Percentiles rank a stretch among this genome's conserved stretches.
These are phyloP conservation scores for Syncephalastrum monosporum DNA, from an alignment of 371 early-diverging fungal genomes.

Conservation along the genomic window DNA sequence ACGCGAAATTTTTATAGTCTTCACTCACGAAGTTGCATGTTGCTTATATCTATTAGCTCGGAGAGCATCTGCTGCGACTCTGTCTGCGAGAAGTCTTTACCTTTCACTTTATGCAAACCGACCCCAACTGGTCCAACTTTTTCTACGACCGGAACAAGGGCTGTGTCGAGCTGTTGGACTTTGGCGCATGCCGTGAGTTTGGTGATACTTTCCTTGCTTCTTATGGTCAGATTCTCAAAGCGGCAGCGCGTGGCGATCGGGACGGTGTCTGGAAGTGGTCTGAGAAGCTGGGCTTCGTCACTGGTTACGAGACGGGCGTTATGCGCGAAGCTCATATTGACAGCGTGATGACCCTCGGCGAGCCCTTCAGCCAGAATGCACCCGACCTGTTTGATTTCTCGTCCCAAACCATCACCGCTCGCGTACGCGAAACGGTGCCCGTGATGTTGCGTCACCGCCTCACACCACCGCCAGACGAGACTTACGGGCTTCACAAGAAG, in stretches of 20 bases:
- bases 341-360: conserved; percentile 84
- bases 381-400: conserved; percentile 76
- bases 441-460: conserved; percentile 91
- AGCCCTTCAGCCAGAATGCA: conserved; percentile 72
- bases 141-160: conserved; percentile 70
- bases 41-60: conserved; percentile 19
- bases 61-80: conserved; percentile 68
- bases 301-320: conserved; percentile 84
- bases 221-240: conserved; percentile 76
- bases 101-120: conserved; percentile 97
- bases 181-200: conserved; percentile 93
- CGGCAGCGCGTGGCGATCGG: conserved; percentile 75
- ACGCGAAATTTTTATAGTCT: conserved; percentile 3
- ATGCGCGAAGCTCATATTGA: conserved; percentile 92
- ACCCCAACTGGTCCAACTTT: conserved; percentile 98
- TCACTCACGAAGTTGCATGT: background rate
- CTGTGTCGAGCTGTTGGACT: conserved; percentile 87
- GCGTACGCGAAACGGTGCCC: conserved; percentile 88
- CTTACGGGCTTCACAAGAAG: conserved; percentile 94
- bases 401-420: conserved; percentile 75
- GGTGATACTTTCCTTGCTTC: conserved; percentile 67
- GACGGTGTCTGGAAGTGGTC: conserved; percentile 79
- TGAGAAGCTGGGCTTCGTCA: conserved; percentile 84
- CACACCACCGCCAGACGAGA: conserved; percentile 97
- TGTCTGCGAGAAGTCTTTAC: conserved; percentile 90